A percentile compares a stretch with the other conserved stretches of the same genome.
Evolutionary conservation across 2,329 filamentous ascomycete species (phyloP).

Genomic region (Westerdykella sp.): DNA sequence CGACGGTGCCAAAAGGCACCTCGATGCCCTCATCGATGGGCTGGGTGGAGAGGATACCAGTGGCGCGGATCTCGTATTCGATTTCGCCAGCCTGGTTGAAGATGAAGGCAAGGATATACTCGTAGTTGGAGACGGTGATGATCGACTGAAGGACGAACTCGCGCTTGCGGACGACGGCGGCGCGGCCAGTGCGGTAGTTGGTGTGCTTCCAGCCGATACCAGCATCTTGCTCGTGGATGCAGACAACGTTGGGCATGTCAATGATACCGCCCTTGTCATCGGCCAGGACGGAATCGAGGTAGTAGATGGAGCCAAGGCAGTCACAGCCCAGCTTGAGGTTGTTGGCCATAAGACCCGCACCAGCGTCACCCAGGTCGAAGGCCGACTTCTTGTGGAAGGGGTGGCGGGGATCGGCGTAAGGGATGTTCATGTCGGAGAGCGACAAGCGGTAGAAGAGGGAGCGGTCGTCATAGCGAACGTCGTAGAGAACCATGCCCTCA

Average conservation of each 20-base stretch:
- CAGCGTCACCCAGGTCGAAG: constrained; percentile 63
- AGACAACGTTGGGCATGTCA: constrained; percentile 60
- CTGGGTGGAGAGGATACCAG: constrained; percentile 61
- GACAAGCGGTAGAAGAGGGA: constrained; percentile 61
- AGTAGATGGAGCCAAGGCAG: constrained; percentile 64
- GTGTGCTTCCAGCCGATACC: constrained; percentile 68
- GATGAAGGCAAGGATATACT: constrained; percentile 66
- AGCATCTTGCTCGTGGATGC: constrained; percentile 64
- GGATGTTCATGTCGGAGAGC: constrained; percentile 62
- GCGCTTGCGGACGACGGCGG: constrained; percentile 57
- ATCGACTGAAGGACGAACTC: constrained; percentile 64
- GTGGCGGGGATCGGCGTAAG: constrained; percentile 57
- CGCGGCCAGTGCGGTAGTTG: constrained; percentile 61
- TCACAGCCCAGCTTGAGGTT: constrained; percentile 65
- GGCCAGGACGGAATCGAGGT: constrained; percentile 54
- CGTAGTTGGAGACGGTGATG: constrained; percentile 66
- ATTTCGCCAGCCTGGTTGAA: constrained; percentile 66
- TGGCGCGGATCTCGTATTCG: constrained; percentile 62
- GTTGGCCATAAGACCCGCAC: constrained; percentile 62
- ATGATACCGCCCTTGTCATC: constrained; percentile 55
- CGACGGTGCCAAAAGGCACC: constrained; percentile 62
- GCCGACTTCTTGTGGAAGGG: constrained; percentile 65
- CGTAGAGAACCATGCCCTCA: constrained; percentile 63
- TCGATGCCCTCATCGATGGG: constrained; percentile 60
- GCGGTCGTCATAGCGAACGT: constrained; percentile 55